Percentiles rank a stretch among this genome's conserved stretches.
Evolutionary conservation across 2,329 filamentous ascomycete species (phyloP).

Genomic region (Penicillium janthinellum): DNA sequence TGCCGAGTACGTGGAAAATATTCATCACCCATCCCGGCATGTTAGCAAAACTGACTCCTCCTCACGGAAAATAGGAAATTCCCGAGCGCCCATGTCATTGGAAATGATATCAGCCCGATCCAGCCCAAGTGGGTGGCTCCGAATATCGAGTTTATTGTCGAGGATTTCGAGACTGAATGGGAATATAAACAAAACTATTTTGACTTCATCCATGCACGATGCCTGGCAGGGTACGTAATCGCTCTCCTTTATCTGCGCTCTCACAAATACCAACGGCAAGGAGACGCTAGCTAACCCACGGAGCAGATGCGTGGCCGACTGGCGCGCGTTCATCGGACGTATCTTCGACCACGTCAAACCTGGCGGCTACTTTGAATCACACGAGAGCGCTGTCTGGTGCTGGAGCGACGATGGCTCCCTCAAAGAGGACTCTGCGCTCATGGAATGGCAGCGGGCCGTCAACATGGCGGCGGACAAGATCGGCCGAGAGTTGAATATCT

Average conservation of each 20-base stretch:
- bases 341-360: slow-evolving; percentile 29
- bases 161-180: slow-evolving; percentile 36
- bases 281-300: slow-evolving; percentile 1
- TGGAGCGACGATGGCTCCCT: slow-evolving; percentile 24
- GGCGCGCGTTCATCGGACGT: slow-evolving; percentile 15
- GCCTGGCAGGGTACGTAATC: slow-evolving; percentile 27
- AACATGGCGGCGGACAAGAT: slow-evolving; percentile 23
- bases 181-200: slow-evolving; percentile 26
- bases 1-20: slow-evolving; percentile 31
- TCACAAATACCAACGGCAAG: neutral
- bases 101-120: slow-evolving; percentile 44
- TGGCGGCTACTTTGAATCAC: slow-evolving; percentile 34
- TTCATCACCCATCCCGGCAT: neutral
- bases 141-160: slow-evolving; percentile 36
- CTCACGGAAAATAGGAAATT: slow-evolving; percentile 24
- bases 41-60: slow-evolving; percentile 2
- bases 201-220: slow-evolving; percentile 37
- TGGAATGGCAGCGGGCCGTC: slow-evolving; percentile 27
- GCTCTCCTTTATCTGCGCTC: neutral
- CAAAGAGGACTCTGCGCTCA: slow-evolving; percentile 18
- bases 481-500: slow-evolving; percentile 30
- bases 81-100: slow-evolving; percentile 39
- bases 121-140: slow-evolving; percentile 39
- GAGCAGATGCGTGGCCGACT: slow-evolving; percentile 21
- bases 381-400: slow-evolving; percentile 30